A percentile compares a stretch with the other conserved stretches of the same genome.
phyloP scores from a whole-genome alignment of 208 protist species.

The Phytomonas serpens region DNA sequence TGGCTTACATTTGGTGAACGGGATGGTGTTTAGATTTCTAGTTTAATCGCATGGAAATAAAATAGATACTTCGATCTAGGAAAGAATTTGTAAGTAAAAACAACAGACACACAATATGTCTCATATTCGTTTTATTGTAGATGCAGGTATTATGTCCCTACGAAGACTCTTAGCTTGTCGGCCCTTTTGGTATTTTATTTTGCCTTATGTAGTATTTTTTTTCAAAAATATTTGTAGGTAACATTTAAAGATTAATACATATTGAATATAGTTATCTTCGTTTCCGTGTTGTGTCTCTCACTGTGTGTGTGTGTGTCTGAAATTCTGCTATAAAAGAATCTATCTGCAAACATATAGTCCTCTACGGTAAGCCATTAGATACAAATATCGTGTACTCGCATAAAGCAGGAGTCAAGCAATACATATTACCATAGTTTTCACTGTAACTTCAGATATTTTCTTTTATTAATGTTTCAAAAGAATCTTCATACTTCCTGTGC shows the following conservation, averaged over 20 bases:
- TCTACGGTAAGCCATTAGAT: background rate
- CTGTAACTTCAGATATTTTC: background rate
- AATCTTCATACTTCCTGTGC: background rate
- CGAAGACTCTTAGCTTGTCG: no score
- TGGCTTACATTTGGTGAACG: no score
- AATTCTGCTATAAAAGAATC: constrained; percentile 5
- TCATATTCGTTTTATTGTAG: no score
- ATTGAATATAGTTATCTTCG: background rate
- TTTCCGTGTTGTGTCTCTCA: background rate
- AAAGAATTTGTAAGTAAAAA: no score
- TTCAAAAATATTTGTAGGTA: background rate
- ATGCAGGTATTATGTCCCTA: no score
- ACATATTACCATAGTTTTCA: background rate
- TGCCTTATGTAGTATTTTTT: no score
- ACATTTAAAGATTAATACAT: background rate
- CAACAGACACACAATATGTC: no score
- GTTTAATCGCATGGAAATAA: no score
- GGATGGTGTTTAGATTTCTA: no score
- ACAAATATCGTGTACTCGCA: background rate
- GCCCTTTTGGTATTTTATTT: no score
- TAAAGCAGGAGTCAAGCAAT: background rate
- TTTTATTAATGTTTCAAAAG: background rate
- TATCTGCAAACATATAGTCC: constrained; percentile 1
- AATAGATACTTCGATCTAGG: no score
- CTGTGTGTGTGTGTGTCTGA: constrained; percentile 5